Evolutionary conservation across 805 yeast species (phyloP).

Genomic region (Wickerhamomyces ciferrii): DNA sequence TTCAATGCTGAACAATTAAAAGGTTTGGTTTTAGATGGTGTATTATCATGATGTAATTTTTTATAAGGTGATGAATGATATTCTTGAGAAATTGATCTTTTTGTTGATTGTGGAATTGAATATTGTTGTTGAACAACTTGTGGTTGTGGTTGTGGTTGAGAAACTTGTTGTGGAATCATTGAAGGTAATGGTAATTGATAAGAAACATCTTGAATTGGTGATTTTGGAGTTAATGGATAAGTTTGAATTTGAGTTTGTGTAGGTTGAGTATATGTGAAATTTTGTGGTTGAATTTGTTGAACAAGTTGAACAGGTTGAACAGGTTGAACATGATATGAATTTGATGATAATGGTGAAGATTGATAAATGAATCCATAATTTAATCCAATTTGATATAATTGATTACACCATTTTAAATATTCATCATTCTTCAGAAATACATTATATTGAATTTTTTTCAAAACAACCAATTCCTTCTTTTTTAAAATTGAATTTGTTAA

Average conservation of each 20-base stretch:
- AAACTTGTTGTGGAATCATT: neutral
- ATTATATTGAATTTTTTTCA: constrained; percentile 18
- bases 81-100: neutral
- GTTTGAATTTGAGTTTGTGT: neutral
- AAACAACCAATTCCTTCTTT: constrained; percentile 12
- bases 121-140: neutral
- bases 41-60: neutral
- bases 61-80: neutral
- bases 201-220: constrained; percentile 10
- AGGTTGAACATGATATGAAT: neutral
- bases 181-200: neutral
- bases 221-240: constrained; percentile 19
- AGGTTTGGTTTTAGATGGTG: no score
- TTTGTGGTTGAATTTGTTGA: neutral
- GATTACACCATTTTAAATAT: constrained; percentile 9
- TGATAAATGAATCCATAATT: constrained; percentile 4
- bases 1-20: no score
- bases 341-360: constrained; percentile 1
- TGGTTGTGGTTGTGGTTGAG: neutral
- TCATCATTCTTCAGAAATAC: constrained; percentile 12
- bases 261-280: neutral
- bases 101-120: neutral
- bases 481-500: constrained; percentile 9
- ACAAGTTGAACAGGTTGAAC: neutral
- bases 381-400: constrained; percentile 4